Conservation (phyloP, 495 filamentous ascomycete genomes). For the Penicillium lividum region DNA sequence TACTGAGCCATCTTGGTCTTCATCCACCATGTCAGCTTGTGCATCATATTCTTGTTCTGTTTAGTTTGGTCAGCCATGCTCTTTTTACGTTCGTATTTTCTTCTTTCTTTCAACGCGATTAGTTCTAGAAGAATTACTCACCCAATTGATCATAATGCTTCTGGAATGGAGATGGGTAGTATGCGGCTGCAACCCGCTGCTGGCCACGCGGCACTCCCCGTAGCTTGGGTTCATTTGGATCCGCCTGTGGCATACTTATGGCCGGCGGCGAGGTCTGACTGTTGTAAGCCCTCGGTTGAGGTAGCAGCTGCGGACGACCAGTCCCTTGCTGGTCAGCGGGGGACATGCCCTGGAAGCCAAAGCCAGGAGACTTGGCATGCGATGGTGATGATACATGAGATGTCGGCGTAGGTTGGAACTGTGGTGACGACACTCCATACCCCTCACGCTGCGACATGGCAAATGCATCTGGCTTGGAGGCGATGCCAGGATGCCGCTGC, state of each 20-base stretch:
- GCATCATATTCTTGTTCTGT: slow-evolving; percentile 99
- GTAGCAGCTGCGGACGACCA: slow-evolving; percentile 51
- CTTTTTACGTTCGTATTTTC: neutral
- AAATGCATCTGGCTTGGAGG: slow-evolving; percentile 68
- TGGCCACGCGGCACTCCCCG: slow-evolving; percentile 28
- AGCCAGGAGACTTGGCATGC: slow-evolving; percentile 68
- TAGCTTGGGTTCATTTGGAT: slow-evolving; percentile 40
- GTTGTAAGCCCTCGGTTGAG: slow-evolving; percentile 43
- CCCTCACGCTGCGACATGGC: slow-evolving; percentile 54
- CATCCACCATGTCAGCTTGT: slow-evolving; percentile 91
- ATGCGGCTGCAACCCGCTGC: slow-evolving; percentile 50
- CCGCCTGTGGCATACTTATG: slow-evolving; percentile 45
- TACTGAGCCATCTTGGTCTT: slow-evolving; percentile 68
- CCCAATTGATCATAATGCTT: slow-evolving; percentile 97
- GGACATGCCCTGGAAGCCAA: slow-evolving; percentile 67
- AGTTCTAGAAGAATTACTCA: slow-evolving; percentile 53
- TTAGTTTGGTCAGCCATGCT: slow-evolving; percentile 28
- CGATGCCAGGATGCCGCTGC: slow-evolving; percentile 67
- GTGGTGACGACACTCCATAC: slow-evolving; percentile 53
- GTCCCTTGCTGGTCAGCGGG: slow-evolving; percentile 64
- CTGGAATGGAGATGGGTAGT: slow-evolving; percentile 85
- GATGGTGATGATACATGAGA: slow-evolving; percentile 78
- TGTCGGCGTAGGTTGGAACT: slow-evolving; percentile 77
- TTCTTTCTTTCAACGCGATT: neutral
- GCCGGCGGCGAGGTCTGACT: slow-evolving; percentile 40